Base-by-base conservation (phyloP, 768 basidiomycete species). In the Trichaptum fuscoviolaceum region DNA sequence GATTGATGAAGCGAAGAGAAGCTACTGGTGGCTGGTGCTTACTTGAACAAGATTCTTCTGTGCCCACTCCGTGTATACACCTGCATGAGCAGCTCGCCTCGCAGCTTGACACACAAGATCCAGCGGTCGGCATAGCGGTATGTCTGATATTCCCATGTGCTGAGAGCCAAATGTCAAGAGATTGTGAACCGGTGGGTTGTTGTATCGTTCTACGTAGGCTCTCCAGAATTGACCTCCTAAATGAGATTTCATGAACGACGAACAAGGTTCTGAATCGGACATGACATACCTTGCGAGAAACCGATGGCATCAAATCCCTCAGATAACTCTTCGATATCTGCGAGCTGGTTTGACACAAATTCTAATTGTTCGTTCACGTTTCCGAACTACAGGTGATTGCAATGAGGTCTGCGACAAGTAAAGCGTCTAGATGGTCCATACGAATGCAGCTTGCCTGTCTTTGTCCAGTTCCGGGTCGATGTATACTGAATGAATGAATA, bases 81-180 rank as follows among this genome's bases (percentile, higher is more conserved):
- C 88, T 20, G 80, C 76, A 67, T 82, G 86, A 2, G 83, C 83
- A 1, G 86, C 85, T 30, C 84, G 81, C 35, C 88, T 83, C 26
- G 89, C 89, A 35, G 87, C 70, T 69, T 87, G 84, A 75, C 93
- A 95, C 26, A 91, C 67, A 10, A 93, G 70, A 72, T 95, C 93
- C 71, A 79, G 84, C 2, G 85, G 76, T 30, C 78, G 74, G 72
- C 93, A 95, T 0, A 71, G 35, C 0, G 92, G 89, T 20, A 94
- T 78, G 72, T 93, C 91, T 7, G 90, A 87, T 52, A 94, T 81
- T 27, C 93, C 93, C 88, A 93, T 92, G 72, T 94, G 92, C 67
- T 92, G 92, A 23, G 91, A 87, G 59, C 93, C 93, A 73, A 95
- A 94, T 0, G 92, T 93, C 61, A 95, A 85, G 69, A 95, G 84